phyloP scores from a whole-genome alignment of 2,329 filamentous ascomycete species.

The Scedosporium apiospermum region DNA sequence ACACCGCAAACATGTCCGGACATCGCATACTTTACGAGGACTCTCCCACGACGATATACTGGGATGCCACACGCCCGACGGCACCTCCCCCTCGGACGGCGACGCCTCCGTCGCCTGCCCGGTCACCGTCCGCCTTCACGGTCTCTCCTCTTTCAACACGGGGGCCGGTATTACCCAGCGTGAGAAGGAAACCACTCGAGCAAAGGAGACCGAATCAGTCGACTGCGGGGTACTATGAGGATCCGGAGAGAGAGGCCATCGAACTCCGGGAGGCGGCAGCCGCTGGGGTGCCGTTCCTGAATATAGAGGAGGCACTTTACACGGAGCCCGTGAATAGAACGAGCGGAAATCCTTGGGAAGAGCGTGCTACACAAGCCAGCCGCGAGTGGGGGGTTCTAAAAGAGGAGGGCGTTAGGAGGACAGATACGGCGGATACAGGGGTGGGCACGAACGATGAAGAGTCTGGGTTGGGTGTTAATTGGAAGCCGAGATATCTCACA shows the following conservation, averaged over 20 bases:
- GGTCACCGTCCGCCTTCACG: background rate
- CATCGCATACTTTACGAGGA: background rate
- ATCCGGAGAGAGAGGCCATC: background rate
- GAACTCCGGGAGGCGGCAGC: slow-evolving; percentile 2
- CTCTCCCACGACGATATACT: background rate
- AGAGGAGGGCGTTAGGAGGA: background rate
- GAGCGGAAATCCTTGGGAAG: background rate
- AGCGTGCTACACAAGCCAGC: background rate
- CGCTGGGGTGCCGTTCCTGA: slow-evolving; percentile 5
- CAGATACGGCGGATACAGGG: background rate
- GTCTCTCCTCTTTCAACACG: background rate
- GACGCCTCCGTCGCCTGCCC: background rate
- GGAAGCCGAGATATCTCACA: slow-evolving; percentile 17
- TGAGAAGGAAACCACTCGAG: background rate
- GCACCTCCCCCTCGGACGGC: background rate
- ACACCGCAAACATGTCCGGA: background rate
- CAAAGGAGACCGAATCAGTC: background rate
- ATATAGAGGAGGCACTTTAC: background rate
- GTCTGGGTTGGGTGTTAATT: slow-evolving; percentile 12
- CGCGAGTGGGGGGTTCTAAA: background rate
- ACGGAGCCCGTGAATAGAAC: background rate
- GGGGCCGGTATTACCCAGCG: background rate
- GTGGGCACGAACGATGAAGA: background rate
- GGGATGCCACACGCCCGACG: background rate
- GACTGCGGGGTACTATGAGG: background rate